Base-by-base conservation (phyloP, 768 basidiomycete genomes). In the Coprinopsis strossmayeri region DNA sequence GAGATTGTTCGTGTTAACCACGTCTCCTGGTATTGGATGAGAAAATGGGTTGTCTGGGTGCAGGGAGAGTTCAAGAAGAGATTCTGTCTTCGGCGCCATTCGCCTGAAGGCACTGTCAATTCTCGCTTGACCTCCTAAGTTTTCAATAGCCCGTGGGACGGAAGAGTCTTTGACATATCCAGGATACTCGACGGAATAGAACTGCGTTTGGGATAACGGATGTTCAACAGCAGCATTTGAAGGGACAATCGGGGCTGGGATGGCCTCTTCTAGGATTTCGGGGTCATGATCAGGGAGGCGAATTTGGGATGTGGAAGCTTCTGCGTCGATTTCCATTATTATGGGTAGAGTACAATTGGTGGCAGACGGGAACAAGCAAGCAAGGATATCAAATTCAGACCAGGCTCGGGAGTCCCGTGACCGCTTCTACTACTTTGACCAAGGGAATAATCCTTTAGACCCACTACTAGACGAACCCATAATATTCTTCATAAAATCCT, bases 151-250 rank as follows among this genome's bases (percentile, higher is more conserved):
- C 15, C 71, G 55, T 0, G 80, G 71, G 3, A 83, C 73, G 27
- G 90, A 87, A 1, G 73, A 61, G 2, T 72, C 65, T 12, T 73
- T 66, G 46, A 96, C 82, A 55, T 91, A 90, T 52, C 92, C 92
- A 5, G 92, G 92, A 67, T 92, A 95, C 64, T 96, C 93, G 52
- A 95, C 71, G 3, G 90, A 85, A 60, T 86, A 87, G 61, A 83
- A 87, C 25, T 79, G 70, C 3, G 72, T 69, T 27, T 75, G 69
- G 18, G 83, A 79, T 1, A 91, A 67, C 1, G 74, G 67, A 32
- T 53, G 55, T 49, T 68, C 72, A 24, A 64, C 61, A 28, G 70
- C 68, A 18, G 25, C 15, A 27, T 42, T 51, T 28, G 43, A 34
- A 17, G 39, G 39, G 18, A 27, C 34, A 13, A 46, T 43, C 35